Base-by-base conservation (phyloP, 2,329 filamentous ascomycete genomes). In the Aspergillus sp. region DNA sequence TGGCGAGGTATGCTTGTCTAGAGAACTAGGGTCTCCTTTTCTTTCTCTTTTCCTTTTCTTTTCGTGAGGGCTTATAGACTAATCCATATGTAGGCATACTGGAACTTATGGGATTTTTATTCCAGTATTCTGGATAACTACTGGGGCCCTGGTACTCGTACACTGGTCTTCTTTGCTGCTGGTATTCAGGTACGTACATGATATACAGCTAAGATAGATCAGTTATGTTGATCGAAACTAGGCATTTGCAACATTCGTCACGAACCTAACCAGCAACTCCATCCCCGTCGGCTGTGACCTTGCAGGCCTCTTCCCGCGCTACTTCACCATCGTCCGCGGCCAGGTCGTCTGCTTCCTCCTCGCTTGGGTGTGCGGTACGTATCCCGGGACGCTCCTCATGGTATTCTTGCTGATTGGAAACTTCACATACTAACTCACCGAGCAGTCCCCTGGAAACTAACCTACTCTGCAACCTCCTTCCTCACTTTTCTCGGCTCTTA, bases 391-490 rank as follows among this genome's bases (percentile, higher is more conserved):
- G 9, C 30, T 13, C 9, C 8, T 31, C 15, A 7, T 2, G 19
- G n/a, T 47, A 23, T 47, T 13, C 17, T 9, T 46, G 19, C 43
- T 17, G 17, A 22, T 8, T 11, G 4, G 9, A 19, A 22, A 28
- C 6, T 4, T 28, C 25, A 4, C 5, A 22, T 22, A 19, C 43
- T 46, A 23, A 46, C n/a, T 23, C n/a, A 4, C 4, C 34, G 3
- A 43, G 22, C 13, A 54, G 51, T 55, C 41, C 53, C 53, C 53
- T 55, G 53, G 53, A 55, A 55, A 48, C 41, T 55, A 11, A 55
- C 43, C 19, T 55, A 47, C 17, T 55, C 53, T 17, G 53, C 53
- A 7, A 22, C 53, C 23, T 55, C 53, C 6, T 55, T 55, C 53
- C 41, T 55, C 17, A 55, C 53, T 41, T 55, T 55, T 41, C 53